Conservation (phyloP, 106 monocot genomes). For the Acorus calamus region DNA sequence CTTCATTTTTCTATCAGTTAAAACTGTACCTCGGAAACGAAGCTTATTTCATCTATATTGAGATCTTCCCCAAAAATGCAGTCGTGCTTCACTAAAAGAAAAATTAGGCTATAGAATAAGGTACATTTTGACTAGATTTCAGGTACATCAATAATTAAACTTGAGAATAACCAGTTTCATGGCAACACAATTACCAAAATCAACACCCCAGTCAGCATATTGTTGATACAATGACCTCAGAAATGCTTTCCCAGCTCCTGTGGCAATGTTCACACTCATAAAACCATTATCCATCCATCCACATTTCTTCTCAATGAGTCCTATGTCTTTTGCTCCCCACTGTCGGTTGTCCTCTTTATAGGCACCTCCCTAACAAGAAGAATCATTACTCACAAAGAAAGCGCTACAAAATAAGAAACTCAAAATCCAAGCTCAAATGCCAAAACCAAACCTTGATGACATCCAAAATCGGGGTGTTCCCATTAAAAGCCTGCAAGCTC, state of each 20-base stretch:
- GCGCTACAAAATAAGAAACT: not conserved
- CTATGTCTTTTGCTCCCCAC: slow-evolving; percentile 63
- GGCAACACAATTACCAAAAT: slow-evolving; percentile 56
- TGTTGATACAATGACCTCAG: slow-evolving; percentile 76
- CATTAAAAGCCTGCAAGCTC: slow-evolving; percentile 52
- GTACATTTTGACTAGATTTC: not conserved
- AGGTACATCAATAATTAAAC: too few species aligned
- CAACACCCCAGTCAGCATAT: slow-evolving; percentile 92
- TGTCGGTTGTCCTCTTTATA: slow-evolving; percentile 37
- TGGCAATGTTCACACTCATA: slow-evolving; percentile 83
- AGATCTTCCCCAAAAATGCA: slow-evolving; percentile 91
- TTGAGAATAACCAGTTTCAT: too few species aligned
- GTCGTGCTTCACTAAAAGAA: slow-evolving; percentile 84
- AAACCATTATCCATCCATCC: slow-evolving; percentile 84
- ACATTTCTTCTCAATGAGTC: slow-evolving; percentile 51
- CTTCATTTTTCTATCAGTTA: not conserved
- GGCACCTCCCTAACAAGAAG: slow-evolving; percentile 24
- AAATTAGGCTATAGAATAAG: not conserved
- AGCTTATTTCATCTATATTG: slow-evolving; percentile 57
- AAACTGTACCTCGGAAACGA: slow-evolving; percentile 60
- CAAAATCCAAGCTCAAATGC: not conserved
- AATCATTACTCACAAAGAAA: not conserved
- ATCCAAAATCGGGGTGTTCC: slow-evolving; percentile 57
- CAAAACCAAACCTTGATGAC: slow-evolving; percentile 47
- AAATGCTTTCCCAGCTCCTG: slow-evolving; percentile 70